These are phyloP conservation scores for barley (Hordeum vulgare) DNA, from an alignment of 176 grass and related monocot species.

Conservation along the genomic window MorexV3_pseudomolecules_assembly NC_058524.1:621761212-621761711, in stretches of 20 bases:
- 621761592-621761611: constrained; percentile 4
- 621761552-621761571: background rate
- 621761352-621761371: background rate
- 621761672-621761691: background rate
- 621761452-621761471: background rate
- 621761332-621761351: background rate
- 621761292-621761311: background rate
- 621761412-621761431: background rate
- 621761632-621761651: background rate
- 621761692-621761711: background rate
- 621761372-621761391: background rate
- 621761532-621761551: background rate
- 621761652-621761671: background rate
- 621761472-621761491: background rate
- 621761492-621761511: background rate
- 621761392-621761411: background rate
- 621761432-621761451: background rate
- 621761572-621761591: constrained; percentile 5
- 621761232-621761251: background rate
- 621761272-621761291: background rate
- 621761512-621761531: background rate
- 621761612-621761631: background rate
- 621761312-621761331: background rate
- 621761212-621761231: background rate
- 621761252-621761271: background rate